These are phyloP conservation scores for Ceratocystis cacaofunesta DNA, from an alignment of 2,329 filamentous ascomycete genomes.

Conservation along the genomic window DNA sequence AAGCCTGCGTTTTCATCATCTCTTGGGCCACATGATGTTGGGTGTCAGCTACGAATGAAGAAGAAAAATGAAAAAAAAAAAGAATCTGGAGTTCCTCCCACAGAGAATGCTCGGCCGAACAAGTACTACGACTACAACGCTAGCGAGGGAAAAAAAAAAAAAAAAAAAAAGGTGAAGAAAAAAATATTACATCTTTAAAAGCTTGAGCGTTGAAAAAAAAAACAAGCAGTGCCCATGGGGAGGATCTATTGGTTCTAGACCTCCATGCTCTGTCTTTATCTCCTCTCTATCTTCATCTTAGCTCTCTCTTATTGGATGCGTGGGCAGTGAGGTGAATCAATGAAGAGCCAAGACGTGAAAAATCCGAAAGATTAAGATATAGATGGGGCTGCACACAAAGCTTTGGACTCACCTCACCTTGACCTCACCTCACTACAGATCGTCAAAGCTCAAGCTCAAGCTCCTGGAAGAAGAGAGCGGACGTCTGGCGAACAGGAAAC, in stretches of 20 bases:
- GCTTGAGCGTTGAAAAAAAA: neutral
- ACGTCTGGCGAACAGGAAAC: neutral
- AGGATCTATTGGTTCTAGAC: no score
- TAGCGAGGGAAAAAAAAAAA: neutral
- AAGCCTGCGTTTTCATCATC: no score
- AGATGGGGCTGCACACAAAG: neutral
- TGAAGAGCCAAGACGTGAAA: neutral
- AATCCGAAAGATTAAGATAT: neutral
- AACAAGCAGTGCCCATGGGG: neutral
- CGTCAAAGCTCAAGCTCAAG: slow-evolving; percentile 1
- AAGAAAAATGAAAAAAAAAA: neutral
- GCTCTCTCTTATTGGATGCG: no score
- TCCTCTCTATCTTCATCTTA: no score
- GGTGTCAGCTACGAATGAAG: neutral
- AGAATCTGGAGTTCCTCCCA: neutral
- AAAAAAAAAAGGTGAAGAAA: neutral
- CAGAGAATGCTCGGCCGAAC: neutral
- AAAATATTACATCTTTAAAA: neutral
- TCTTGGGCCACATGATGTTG: no score
- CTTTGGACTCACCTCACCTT: no score
- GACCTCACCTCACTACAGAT: no score
- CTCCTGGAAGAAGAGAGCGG: neutral
- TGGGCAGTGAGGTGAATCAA: no score
- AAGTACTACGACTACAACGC: neutral
- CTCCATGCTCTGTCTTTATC: no score